A percentile compares a stretch with the other conserved stretches of the same genome.
These are phyloP conservation scores for Penicillium vulpinum DNA, from an alignment of 2,329 filamentous ascomycete genomes.

Conservation along the genomic window DNA sequence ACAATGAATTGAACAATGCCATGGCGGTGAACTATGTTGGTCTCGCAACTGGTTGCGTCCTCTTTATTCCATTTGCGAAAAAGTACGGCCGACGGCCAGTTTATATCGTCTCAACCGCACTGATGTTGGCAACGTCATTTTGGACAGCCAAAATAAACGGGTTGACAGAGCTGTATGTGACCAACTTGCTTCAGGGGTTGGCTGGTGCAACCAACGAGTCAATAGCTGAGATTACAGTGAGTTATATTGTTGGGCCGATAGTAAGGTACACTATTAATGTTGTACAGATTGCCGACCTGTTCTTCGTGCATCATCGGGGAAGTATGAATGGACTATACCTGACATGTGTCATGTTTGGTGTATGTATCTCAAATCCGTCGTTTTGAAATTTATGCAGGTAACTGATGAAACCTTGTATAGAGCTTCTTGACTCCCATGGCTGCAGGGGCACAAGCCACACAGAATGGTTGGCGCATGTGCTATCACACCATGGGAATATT, in stretches of 20 bases:
- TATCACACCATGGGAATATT: constrained; percentile 39
- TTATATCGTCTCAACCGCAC: constrained; percentile 45
- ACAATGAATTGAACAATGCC: constrained; percentile 45
- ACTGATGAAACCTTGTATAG: constrained; percentile 12
- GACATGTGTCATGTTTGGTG: constrained; percentile 40
- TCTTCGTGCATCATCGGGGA: constrained; percentile 54
- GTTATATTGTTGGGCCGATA: constrained; percentile 34
- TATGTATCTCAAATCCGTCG: constrained; percentile 29
- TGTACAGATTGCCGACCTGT: constrained; percentile 47
- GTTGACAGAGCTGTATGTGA: constrained; percentile 45
- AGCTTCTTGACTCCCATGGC: constrained; percentile 38
- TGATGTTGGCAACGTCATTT: constrained; percentile 41
- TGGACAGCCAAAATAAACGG: constrained; percentile 48
- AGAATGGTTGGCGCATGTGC: constrained; percentile 38
- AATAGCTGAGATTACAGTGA: constrained; percentile 45
- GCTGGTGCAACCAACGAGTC: constrained; percentile 45
- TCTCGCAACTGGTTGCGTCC: constrained; percentile 45
- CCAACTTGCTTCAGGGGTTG: constrained; percentile 45
- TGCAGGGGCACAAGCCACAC: constrained; percentile 34
- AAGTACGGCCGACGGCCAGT: constrained; percentile 50
- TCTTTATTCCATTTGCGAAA: constrained; percentile 50
- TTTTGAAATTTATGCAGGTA: background rate
- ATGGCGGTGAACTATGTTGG: constrained; percentile 50
- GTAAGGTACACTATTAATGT: background rate
- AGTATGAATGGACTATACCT: constrained; percentile 54